phyloP scores from a whole-genome alignment of 1,139 yeast species.

The Candida sp. region DNA sequence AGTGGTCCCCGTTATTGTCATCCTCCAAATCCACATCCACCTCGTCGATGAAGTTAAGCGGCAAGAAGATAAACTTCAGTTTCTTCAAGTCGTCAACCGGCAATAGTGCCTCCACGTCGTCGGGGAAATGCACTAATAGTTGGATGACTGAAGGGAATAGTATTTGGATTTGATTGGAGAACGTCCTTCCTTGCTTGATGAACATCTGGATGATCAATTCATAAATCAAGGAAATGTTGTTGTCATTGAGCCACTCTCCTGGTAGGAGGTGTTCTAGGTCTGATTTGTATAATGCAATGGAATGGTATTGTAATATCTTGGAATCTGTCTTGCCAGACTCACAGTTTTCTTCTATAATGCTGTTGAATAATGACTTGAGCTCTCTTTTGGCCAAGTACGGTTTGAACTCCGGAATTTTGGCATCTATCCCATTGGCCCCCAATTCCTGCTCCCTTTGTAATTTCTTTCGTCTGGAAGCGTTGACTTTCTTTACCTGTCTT shows the following conservation, averaged over 20 bases:
- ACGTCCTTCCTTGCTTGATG: constrained; percentile 13
- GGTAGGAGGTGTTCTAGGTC: constrained; percentile 43
- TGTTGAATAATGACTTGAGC: constrained; percentile 20
- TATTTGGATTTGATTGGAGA: constrained; percentile 32
- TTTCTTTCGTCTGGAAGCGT: constrained; percentile 25
- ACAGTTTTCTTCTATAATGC: constrained; percentile 17
- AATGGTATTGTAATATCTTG: constrained; percentile 42
- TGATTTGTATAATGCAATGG: constrained; percentile 42
- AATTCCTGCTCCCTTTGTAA: constrained; percentile 21
- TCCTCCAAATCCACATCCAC: constrained; percentile 31
- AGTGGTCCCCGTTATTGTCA: constrained; percentile 47
- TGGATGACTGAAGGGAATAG: constrained; percentile 46
- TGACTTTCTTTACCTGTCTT: constrained; percentile 33
- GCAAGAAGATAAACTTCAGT: constrained; percentile 42
- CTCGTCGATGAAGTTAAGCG: constrained; percentile 44
- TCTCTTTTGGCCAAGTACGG: constrained; percentile 27
- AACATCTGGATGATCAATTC: constrained; percentile 48
- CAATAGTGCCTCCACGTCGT: constrained; percentile 28
- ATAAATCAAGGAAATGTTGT: constrained; percentile 65
- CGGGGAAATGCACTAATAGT: constrained; percentile 41
- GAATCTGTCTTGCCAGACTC: constrained; percentile 19
- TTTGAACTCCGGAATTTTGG: constrained; percentile 9
- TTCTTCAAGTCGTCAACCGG: constrained; percentile 37
- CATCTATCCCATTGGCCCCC: constrained; percentile 1
- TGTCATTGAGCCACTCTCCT: constrained; percentile 79